These are phyloP conservation scores for Syzygium syzygioides DNA, from an alignment of 441 rosid genomes.

Conservation along the genomic window DNA sequence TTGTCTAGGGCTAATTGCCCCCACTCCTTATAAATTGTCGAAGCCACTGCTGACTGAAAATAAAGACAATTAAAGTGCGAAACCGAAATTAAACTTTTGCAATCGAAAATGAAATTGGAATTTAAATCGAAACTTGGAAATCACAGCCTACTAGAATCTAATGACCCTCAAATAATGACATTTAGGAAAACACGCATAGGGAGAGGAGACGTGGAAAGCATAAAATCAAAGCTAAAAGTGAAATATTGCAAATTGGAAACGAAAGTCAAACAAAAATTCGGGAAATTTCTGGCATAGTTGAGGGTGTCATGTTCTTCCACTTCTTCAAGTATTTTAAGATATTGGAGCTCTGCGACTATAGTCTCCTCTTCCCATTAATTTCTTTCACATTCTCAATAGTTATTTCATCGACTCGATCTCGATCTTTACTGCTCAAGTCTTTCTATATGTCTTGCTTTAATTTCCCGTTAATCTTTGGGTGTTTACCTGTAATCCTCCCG, in stretches of 20 bases:
- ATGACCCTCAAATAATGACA: background rate
- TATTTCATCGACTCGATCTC: background rate
- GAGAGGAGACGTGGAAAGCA: background rate
- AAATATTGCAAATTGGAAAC: background rate
- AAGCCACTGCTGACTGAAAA: background rate
- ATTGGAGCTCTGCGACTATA: background rate
- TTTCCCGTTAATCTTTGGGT: background rate
- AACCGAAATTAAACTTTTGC: too few relatives aligned
- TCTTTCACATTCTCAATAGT: background rate
- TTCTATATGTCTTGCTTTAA: background rate
- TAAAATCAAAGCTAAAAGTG: background rate
- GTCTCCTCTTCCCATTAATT: background rate
- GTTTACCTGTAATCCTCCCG: background rate
- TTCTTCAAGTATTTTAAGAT: background rate
- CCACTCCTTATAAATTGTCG: background rate
- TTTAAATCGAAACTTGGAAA: background rate
- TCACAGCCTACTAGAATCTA: background rate
- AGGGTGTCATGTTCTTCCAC: background rate
- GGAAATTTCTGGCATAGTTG: background rate
- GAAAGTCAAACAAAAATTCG: too few relatives aligned
- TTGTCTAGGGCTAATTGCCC: too few relatives aligned
- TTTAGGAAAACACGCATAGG: background rate
- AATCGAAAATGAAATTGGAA: background rate
- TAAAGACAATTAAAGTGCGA: background rate
- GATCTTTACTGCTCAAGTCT: background rate